Evolutionary conservation across 768 basidiomycete genomes (phyloP).

Genomic region (Cystofilobasidium macerans): DNA sequence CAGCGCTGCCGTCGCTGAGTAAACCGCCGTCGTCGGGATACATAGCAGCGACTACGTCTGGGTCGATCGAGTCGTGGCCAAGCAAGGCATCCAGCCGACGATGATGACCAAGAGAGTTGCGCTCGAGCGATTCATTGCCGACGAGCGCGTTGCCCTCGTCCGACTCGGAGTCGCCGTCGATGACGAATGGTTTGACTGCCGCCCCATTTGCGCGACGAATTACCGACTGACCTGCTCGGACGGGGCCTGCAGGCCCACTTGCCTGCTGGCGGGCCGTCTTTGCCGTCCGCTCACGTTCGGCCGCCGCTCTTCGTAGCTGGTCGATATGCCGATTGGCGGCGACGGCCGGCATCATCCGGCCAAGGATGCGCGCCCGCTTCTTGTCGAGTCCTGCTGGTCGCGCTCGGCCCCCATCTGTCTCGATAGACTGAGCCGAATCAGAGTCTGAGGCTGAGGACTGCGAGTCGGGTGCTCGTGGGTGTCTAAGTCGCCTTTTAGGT

Average conservation of each 20-base stretch:
- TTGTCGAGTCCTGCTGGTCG: not conserved
- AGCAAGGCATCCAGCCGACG: not conserved
- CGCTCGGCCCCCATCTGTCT: not conserved
- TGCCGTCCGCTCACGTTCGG: not conserved
- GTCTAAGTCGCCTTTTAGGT: too few species aligned
- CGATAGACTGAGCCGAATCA: not conserved
- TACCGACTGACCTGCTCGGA: slow-evolving; percentile 17
- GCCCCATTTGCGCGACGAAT: slow-evolving; percentile 6
- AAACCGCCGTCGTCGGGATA: not conserved
- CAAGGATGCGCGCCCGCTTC: slow-evolving; percentile 1
- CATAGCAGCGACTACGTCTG: slow-evolving; percentile 6
- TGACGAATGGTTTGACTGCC: not conserved
- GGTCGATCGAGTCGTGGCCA: not conserved
- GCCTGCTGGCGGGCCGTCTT: not conserved
- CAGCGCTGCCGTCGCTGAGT: not conserved
- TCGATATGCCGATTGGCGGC: slow-evolving; percentile 2
- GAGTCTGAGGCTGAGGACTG: not conserved
- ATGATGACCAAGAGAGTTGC: not conserved
- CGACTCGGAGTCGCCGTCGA: slow-evolving; percentile 3
- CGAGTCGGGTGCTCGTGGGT: too few species aligned
- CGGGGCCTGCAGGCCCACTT: slow-evolving; percentile 4
- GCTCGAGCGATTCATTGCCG: not conserved
- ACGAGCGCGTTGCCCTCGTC: not conserved
- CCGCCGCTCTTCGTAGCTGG: not conserved
- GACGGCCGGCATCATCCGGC: slow-evolving; percentile 21